Conservation (phyloP, 441 rosid species). For the Gossypium gossypioides region DNA sequence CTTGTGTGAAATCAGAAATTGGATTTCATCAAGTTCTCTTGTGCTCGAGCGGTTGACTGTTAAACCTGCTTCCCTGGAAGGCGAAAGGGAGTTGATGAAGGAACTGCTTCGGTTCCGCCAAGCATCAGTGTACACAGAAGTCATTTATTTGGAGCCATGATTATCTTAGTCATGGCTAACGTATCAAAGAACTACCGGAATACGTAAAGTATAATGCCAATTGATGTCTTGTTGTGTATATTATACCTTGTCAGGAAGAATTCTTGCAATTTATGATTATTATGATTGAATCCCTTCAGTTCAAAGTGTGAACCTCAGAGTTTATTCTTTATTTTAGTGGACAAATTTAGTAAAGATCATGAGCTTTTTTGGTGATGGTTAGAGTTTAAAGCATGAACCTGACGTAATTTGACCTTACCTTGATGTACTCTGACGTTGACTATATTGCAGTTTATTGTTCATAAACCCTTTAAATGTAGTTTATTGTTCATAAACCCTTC, state of each 20-base stretch:
- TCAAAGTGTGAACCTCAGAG: neutral
- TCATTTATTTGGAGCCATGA: constrained; percentile 41
- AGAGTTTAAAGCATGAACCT: no score
- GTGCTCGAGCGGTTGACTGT: constrained; percentile 47
- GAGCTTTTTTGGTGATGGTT: neutral
- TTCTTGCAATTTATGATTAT: neutral
- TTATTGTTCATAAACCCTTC: neutral
- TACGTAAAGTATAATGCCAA: neutral
- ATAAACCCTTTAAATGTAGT: neutral
- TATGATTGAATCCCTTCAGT: neutral
- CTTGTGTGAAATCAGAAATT: constrained; percentile 39
- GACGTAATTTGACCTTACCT: neutral
- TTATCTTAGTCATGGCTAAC: neutral
- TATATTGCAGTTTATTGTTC: neutral
- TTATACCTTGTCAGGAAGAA: neutral
- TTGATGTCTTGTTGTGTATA: neutral
- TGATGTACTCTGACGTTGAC: neutral
- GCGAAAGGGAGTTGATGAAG: constrained; percentile 42
- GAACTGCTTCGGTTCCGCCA: constrained; percentile 46
- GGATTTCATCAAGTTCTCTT: constrained; percentile 47
- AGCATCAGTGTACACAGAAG: constrained; percentile 42
- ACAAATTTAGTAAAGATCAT: neutral
- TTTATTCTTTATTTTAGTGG: neutral
- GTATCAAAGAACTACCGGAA: neutral
- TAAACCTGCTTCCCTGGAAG: constrained; percentile 35